Evolutionary conservation across 805 yeast species (phyloP).

Genomic region (Ogataea trehaloabstinens): DNA sequence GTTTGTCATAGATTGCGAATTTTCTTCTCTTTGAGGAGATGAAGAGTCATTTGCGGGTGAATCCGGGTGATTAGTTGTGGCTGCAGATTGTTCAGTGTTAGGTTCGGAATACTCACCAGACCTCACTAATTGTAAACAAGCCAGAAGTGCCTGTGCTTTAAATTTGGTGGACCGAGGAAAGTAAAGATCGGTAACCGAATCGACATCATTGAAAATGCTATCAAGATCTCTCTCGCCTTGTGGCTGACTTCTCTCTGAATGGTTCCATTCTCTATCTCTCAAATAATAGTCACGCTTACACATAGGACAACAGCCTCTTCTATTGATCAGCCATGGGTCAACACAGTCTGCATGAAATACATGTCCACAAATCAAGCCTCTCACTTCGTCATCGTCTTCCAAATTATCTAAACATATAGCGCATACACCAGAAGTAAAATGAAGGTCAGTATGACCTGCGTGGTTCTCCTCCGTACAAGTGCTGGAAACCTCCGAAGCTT

Average conservation of each 20-base stretch:
- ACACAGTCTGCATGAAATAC: slow-evolving; percentile 78
- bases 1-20: slow-evolving; percentile 9
- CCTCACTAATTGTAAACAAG: slow-evolving; percentile 18
- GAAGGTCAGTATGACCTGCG: slow-evolving; percentile 28
- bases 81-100: not conserved
- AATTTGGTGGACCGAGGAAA: slow-evolving; percentile 25
- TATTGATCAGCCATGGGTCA: slow-evolving; percentile 75
- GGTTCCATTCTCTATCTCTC: slow-evolving; percentile 25
- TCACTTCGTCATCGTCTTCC: slow-evolving; percentile 59
- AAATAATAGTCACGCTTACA: slow-evolving; percentile 69
- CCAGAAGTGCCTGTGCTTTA: slow-evolving; percentile 27
- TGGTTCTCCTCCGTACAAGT: slow-evolving; percentile 5
- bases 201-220: slow-evolving; percentile 23
- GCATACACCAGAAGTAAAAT: slow-evolving; percentile 67
- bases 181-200: slow-evolving; percentile 14
- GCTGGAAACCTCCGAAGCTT: slow-evolving; percentile 2
- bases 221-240: slow-evolving; percentile 23
- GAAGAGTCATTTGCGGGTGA: slow-evolving; percentile 2
- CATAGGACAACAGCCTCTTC: slow-evolving; percentile 81
- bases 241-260: slow-evolving; percentile 3
- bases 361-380: slow-evolving; percentile 80
- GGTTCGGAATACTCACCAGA: slow-evolving; percentile 11
- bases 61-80: slow-evolving; percentile 1
- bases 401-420: slow-evolving; percentile 74
- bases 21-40: slow-evolving; percentile 4